Percentiles rank a stretch among this genome's conserved stretches.
phyloP scores from a whole-genome alignment of 2,329 filamentous ascomycete genomes.

The Lachnellula cervina region DNA sequence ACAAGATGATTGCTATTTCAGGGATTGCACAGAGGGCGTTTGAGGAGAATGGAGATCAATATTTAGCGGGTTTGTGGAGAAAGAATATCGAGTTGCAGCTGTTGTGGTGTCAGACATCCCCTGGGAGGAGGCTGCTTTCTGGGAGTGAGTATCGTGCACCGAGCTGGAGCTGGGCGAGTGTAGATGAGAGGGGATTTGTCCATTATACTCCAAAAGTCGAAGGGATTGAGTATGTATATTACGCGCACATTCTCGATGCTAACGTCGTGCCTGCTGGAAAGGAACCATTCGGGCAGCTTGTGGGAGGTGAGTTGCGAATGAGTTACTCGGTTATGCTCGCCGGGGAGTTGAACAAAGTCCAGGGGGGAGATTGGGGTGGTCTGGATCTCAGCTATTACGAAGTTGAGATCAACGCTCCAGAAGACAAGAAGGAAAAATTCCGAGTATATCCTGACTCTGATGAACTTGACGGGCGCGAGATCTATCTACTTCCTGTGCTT shows the following conservation, averaged over 20 bases:
- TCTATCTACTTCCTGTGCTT: conserved; percentile 1
- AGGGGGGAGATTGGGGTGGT: neutral
- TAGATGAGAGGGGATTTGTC: conserved; percentile 1
- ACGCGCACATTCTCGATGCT: neutral
- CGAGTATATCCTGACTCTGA: conserved; percentile 1
- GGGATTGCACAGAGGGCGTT: conserved; percentile 2
- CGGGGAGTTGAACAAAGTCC: neutral
- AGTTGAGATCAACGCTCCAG: neutral
- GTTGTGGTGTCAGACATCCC: conserved; percentile 1
- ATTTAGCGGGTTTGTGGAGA: conserved; percentile 10
- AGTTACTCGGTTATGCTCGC: neutral
- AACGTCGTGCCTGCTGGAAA: neutral
- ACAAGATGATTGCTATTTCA: conserved; percentile 11
- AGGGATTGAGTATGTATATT: neutral
- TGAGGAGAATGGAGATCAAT: conserved; percentile 4
- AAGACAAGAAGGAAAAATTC: neutral
- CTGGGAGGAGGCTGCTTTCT: neutral
- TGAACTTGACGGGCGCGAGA: neutral
- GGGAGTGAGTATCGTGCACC: neutral
- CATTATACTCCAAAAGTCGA: neutral
- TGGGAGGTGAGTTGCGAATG: neutral
- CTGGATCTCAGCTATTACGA: neutral
- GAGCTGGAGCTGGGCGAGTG: neutral
- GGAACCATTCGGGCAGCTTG: neutral
- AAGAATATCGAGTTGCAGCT: conserved; percentile 8